Base-by-base conservation (phyloP, 495 filamentous ascomycete species). In the Penicillium subrubescens region DNA sequence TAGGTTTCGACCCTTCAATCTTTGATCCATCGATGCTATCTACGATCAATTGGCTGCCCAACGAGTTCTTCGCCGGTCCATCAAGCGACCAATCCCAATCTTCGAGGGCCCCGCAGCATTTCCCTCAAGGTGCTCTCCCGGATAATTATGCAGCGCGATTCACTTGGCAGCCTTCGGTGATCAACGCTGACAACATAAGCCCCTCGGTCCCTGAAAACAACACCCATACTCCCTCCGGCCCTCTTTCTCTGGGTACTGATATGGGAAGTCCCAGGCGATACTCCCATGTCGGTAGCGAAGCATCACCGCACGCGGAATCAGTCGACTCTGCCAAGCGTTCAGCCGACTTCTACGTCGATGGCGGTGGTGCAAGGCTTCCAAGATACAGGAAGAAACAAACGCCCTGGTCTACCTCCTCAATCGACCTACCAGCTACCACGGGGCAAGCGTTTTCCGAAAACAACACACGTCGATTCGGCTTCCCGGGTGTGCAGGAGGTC, bases 1-100 rank as follows among this genome's bases (percentile, higher is more conserved):
- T 73, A 15, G 69, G 57, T 1, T 74, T 75, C 55, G 69, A 66
- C 11, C 67, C 67, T 21, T 61, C 71, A 1, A 61, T 73, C 10
- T 64, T 76, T 25, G 73, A 72, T 35, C 71, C 68, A 15, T 72
- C 71, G 7, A 67, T 68, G 48, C 35, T 68, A 50, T 72, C 75
- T 23, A 72, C 74, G 1, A 71, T 80, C 23, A 80, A 81, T 53
- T 81, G 79, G 79, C 66, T 79, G 11, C 71, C 77, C 17, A 68
- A 69, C 17, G 74, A 74, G 44, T 51, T 75, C 25, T 64, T 73
- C 17, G 31, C 65, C 8, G 61, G 62, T 25, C 37, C 67, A 37
- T 8, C 67, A 11, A 55, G 53, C 41, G 63, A 68, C 15, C 60
- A 65, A 8, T 8, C 60, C 33, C 65, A 68, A 21, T 31, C 63